These are phyloP conservation scores for Coemansia aciculifera DNA, from an alignment of 192 early-diverging fungal species.

Conservation along the genomic window DNA sequence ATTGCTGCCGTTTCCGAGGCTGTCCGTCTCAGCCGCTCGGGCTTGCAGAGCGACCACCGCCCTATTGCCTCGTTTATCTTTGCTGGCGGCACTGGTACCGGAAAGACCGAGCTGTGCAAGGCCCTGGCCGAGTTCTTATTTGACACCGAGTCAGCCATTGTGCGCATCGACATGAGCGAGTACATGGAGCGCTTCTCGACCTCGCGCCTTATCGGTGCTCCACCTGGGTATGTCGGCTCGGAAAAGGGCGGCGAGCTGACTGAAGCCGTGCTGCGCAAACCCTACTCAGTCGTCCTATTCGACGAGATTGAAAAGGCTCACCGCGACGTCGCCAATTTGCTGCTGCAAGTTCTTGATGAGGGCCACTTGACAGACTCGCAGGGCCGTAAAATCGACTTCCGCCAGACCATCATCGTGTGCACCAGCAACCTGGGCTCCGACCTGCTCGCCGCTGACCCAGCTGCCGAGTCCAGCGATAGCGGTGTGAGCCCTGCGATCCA, in stretches of 20 bases:
- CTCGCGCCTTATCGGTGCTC: constrained; percentile 73
- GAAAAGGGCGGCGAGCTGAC: constrained; percentile 78
- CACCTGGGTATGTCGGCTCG: constrained; percentile 79
- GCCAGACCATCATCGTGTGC: constrained; percentile 82
- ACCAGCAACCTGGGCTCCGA: constrained; percentile 79
- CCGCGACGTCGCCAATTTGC: constrained; percentile 86
- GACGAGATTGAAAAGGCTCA: constrained; percentile 87
- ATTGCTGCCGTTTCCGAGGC: constrained; percentile 70
- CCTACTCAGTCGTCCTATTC: constrained; percentile 73
- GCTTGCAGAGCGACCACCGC: constrained; percentile 68
- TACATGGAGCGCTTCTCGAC: constrained; percentile 74
- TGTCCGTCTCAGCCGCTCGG: constrained; percentile 74
- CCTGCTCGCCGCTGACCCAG: constrained; percentile 58
- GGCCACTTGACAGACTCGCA: constrained; percentile 77
- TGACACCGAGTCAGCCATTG: constrained; percentile 68
- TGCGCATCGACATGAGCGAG: constrained; percentile 81
- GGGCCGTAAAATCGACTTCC: constrained; percentile 74
- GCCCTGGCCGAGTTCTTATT: constrained; percentile 76
- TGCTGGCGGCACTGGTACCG: constrained; percentile 81
- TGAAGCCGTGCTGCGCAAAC: constrained; percentile 76
- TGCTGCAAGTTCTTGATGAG: constrained; percentile 90
- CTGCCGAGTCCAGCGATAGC: constrained; percentile 35
- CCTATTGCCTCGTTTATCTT: constrained; percentile 81
- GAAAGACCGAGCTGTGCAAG: constrained; percentile 80
- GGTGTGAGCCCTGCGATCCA: constrained; percentile 56